phyloP scores from a whole-genome alignment of 768 basidiomycete species.

The Pulveroboletus sp. region DNA sequence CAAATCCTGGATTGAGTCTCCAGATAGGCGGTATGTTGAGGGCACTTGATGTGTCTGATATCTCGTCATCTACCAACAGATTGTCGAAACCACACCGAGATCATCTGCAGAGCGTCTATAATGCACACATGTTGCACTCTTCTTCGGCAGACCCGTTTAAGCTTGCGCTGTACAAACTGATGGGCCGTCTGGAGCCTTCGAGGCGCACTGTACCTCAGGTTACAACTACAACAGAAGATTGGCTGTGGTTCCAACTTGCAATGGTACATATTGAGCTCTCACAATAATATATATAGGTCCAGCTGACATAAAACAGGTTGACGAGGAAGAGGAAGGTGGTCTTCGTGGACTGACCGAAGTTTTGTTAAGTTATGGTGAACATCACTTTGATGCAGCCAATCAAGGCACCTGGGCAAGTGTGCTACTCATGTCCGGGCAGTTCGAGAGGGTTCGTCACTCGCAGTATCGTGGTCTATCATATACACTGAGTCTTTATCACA shows the following conservation, averaged over 20 bases:
- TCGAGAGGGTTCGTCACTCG: slow-evolving; percentile 66
- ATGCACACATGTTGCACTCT: slow-evolving; percentile 86
- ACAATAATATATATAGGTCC: not conserved
- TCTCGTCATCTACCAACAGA: slow-evolving; percentile 32
- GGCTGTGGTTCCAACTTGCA: slow-evolving; percentile 95
- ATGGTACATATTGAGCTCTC: slow-evolving; percentile 45
- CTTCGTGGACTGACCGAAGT: slow-evolving; percentile 72
- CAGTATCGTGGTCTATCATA: no score
- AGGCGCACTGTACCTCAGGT: slow-evolving; percentile 77
- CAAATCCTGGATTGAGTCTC: slow-evolving; percentile 76
- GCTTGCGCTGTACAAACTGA: slow-evolving; percentile 90
- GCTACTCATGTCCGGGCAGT: slow-evolving; percentile 87
- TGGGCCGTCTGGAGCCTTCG: slow-evolving; percentile 85
- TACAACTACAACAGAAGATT: slow-evolving; percentile 92
- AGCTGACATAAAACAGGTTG: slow-evolving; percentile 43
- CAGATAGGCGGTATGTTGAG: slow-evolving; percentile 62
- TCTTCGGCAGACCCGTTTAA: slow-evolving; percentile 92
- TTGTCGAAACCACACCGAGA: slow-evolving; percentile 72
- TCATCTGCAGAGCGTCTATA: slow-evolving; percentile 74
- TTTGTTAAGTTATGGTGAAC: slow-evolving; percentile 71
- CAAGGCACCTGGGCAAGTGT: slow-evolving; percentile 78
- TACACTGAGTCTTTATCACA: slow-evolving; percentile 1
- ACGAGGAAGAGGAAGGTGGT: slow-evolving; percentile 78
- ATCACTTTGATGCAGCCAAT: slow-evolving; percentile 68
- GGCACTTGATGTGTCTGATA: not conserved